Evolutionary conservation across 2,329 filamentous ascomycete species (phyloP), one percentile per base, ranked within the genome.

Genomic region (Acephala macrosclerotiorum): DNA sequence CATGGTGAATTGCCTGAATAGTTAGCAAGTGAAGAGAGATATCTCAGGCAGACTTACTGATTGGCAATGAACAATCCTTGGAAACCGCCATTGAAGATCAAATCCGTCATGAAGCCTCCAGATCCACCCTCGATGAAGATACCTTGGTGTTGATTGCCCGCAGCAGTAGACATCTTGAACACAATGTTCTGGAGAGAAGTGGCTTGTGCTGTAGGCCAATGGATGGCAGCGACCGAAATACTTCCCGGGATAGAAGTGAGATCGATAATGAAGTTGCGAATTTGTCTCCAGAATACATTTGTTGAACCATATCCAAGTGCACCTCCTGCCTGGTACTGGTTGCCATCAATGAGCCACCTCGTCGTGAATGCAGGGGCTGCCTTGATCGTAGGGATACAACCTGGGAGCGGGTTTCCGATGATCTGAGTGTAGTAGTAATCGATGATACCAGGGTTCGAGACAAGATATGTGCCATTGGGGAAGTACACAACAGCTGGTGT

Each of bases 271-370:
- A 92, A 81, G 72, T 92, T 92, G 9, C 88, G 82, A 65, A 91
- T 83, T 69, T 88, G 85, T 53, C 88, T 82, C 73, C 83, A 89
- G 77, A 92, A 92, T 11, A 89, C 85, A 70, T 86, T 88, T 76
- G 93, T 90, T 79, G 93, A 91, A 73, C 88, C 88, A 79, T 88
- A 92, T 85, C 87, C 91, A 20, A 25, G 7, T 22, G 93, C 82
- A 88, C 1, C 84, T 83, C 45, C 45, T 9, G 45, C 45, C 20
- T 49, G 45, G 45, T 49, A 49, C 86, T 40, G 93, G 75, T 98
- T 89, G 2, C 92, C 85, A 77, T 97, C 94, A 70, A 98, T 91
- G 88, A 80, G 92, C 73, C 88, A 88, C 79, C 88, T 91, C 86
- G 88, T 95, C 2, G 82, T 71, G 75, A 97, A 98, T 72, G 82